Base-by-base conservation (phyloP, 2,329 filamentous ascomycete species). In the Sporothrix curviconia region DNA sequence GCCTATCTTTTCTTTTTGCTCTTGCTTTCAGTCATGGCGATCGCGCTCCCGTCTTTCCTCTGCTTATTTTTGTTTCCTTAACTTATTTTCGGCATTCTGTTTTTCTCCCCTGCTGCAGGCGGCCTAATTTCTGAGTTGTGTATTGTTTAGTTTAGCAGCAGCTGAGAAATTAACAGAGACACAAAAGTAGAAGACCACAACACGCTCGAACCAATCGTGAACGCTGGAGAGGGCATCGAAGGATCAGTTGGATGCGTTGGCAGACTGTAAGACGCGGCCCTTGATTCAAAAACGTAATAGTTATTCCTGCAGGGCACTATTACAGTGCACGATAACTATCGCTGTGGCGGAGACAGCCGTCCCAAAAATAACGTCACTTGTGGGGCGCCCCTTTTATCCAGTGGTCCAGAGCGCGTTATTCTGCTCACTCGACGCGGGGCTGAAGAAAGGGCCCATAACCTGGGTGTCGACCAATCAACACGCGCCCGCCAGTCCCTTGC, bases 1-100 rank as follows among this genome's bases (percentile, higher is more conserved):
- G 63, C 62, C 60, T 56, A 56, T 61, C 61, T 66, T 68, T 66
- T 72, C 68, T 71, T 64, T 66, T 64, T 65, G 63, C 66, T 56
- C 53, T 37, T 44, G 68, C 28, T 51, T 59, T 59, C 44, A 30
- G 34, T 37, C 51, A 51, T 40, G 34, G 42, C 25, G 42, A 58
- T 51, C 22, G 49, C 34, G 49, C 49, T 51, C 12, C 7, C n/a
- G 17, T 22, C 8, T 46, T 39, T 40, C 54, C 22, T 34, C 44
- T 44, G n/a, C 39, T 43, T 15, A 62, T 62, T 60, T 47, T 46
- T 52, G 22, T 32, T 68, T 67, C 64, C 68, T 66, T 68, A 66
- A 52, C 6, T 19, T 51, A 43, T 58, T 59, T 62, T 62, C 61
- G 43, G 50, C 47, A 52, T 37, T 49, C 42, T 49, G 40, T 56